Evolutionary conservation across 805 yeast species (phyloP).

Genomic region (Candida vaughaniae): DNA sequence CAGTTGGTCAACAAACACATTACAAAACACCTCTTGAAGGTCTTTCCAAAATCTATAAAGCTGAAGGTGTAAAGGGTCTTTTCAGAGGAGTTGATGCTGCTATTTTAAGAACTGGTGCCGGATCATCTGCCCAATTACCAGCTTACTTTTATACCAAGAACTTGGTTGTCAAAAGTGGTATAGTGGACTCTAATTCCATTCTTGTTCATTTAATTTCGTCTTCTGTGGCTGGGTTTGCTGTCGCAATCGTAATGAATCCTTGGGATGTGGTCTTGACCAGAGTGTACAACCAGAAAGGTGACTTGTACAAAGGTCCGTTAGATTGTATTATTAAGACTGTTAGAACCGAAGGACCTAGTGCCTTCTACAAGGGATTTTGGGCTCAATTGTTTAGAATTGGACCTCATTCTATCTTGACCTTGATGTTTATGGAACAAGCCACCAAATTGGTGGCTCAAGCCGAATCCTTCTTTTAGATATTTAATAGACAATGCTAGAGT

Average conservation of each 20-base stretch:
- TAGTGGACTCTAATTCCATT: constrained; percentile 60
- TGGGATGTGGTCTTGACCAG: constrained; percentile 95
- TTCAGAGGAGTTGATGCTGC: constrained; percentile 96
- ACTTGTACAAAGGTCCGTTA: constrained; percentile 78
- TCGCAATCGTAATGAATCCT: constrained; percentile 94
- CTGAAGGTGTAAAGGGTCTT: constrained; percentile 76
- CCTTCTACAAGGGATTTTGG: constrained; percentile 91
- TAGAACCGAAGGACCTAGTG: constrained; percentile 76
- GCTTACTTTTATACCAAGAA: constrained; percentile 78
- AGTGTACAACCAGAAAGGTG: constrained; percentile 91
- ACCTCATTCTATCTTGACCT: constrained; percentile 88
- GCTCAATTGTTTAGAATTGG: constrained; percentile 92
- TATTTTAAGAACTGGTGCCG: constrained; percentile 88
- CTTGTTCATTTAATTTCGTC: constrained; percentile 71
- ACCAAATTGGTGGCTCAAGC: constrained; percentile 53
- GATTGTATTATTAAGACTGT: constrained; percentile 89
- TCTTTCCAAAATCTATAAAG: constrained; percentile 52
- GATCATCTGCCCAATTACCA: constrained; percentile 93
- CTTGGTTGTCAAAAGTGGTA: constrained; percentile 50
- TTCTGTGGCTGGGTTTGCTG: constrained; percentile 84
- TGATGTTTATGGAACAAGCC: constrained; percentile 95
- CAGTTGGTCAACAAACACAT: constrained; percentile 89
- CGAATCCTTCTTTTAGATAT: constrained; percentile 20
- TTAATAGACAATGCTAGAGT: too few species aligned
- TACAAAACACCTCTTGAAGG: constrained; percentile 74